Base-by-base conservation (phyloP, 805 yeast genomes). In the Kluyveromyces aestuarii region DNA sequence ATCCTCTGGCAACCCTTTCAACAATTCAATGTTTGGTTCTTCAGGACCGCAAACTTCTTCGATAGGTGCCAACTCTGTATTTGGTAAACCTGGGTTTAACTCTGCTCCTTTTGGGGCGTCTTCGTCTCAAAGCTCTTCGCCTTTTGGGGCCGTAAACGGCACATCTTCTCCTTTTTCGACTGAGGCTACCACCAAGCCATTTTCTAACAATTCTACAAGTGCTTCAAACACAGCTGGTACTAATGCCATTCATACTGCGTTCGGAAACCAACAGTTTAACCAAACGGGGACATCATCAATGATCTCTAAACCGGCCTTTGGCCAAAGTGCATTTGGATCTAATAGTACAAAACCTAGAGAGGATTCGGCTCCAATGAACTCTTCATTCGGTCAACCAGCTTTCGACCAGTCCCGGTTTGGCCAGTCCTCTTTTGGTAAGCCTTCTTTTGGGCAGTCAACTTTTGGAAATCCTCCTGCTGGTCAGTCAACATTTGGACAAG, bases 371-470 rank as follows among this genome's bases (percentile, higher is more conserved):
- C 6, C 44, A 14, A 17, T 48, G 8, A 18, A n/a, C 30, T 42
- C 48, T 25, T 54, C 61, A 2, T 63, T 61, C 59, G 65, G 63
- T 1, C 35, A 55, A 7, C 51, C 54, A 9, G 54, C 55, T 21
- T 54, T 54, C 48, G 55, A 60, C 2, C 21, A 52, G 13, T 27
- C 49, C 8, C 49, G 49, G n/a, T 58, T 55, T 50, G 61, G 33
- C 25, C 43, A 40, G 11, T 40, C 45, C 9, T 30, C 52, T 5
- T 51, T 55, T 45, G 56, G 57, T 16, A 50, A 48, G 25, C 44
- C 52, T 1, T 11, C 48, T 5, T 43, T 50, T 18, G 55, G 48
- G 2, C 14, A 45, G n/a, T 25, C 41, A 7, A 59, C 56, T 8
- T 52, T 52, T 46, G 57, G 56, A 7, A 46, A 54, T n/a, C 52